Evolutionary conservation across 2,329 filamentous ascomycete species (phyloP).

Genomic region (Phaeosphaeriaceae sp.): DNA sequence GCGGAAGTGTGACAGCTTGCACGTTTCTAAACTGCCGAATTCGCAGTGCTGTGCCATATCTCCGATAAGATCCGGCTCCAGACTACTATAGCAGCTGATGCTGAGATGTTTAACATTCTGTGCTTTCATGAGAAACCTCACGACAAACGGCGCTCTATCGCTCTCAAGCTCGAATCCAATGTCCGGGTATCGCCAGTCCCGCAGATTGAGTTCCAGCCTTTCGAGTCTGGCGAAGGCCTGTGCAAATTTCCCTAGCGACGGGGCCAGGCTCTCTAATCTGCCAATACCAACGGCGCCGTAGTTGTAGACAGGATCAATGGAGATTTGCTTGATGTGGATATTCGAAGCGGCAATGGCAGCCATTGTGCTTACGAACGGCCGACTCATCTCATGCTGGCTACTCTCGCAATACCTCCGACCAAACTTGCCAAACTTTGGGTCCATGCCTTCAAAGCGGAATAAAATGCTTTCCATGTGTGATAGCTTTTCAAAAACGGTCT

Average conservation of each 20-base stretch:
- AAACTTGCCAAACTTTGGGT: constrained; percentile 19
- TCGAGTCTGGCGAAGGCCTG: constrained; percentile 20
- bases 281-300: constrained; percentile 31
- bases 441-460: constrained; percentile 24
- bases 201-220: constrained; percentile 27
- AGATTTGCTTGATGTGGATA: constrained; percentile 16
- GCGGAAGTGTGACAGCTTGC: constrained; percentile 25
- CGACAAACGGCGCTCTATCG: constrained; percentile 28
- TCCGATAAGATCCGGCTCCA: constrained; percentile 31
- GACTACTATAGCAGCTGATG: constrained; percentile 31
- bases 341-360: constrained; percentile 21
- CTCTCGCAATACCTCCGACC: constrained; percentile 24
- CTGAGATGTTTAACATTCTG: constrained; percentile 19
- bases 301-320: neutral
- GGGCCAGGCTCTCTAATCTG: constrained; percentile 25
- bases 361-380: constrained; percentile 36
- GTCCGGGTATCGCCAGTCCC: constrained; percentile 36
- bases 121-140: constrained; percentile 36
- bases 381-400: constrained; percentile 36
- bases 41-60: constrained; percentile 30
- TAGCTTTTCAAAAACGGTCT: constrained; percentile 20
- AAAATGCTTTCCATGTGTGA: constrained; percentile 8
- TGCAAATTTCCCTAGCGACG: constrained; percentile 18
- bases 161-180: constrained; percentile 29
- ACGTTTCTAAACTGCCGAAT: constrained; percentile 19